Evolutionary conservation across 2,329 filamentous ascomycete genomes (phyloP), one percentile per base, ranked within the genome.

Genomic region (Penicillium freii): DNA sequence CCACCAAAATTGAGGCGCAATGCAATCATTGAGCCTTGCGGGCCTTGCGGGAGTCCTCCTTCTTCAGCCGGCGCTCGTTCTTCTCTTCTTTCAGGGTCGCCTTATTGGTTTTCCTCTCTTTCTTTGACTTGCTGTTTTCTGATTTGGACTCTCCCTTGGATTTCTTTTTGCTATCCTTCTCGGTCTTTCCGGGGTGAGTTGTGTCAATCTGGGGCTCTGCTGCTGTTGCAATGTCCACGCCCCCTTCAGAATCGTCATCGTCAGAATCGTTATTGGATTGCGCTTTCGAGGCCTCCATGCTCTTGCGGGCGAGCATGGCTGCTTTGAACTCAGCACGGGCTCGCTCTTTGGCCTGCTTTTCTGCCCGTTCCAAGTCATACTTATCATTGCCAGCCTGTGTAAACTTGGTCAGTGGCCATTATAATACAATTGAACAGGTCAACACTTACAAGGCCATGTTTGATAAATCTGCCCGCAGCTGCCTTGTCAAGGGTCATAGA

Each of bases 401-500:
- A 33, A 25, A 44, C 23, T 36, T 25, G 21, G n/a, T 48, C 42
- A 38, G n/a, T 4, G 15, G 25, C 21, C 21, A 40, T 27, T n/a
- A 5, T 1, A 17, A 10, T 19, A 31, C 4, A 21, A 33, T 36
- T 11, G 6, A 33, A 19, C 0, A 9, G 5, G 8, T 33, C 29
- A 17, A 33, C 27, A 72, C 83, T 66, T 77, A 90, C 88, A 68
- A 97, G 77, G 52, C 90, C 91, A 59, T 90, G 85, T 70, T 88
- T 91, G 67, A 99, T 87, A 59, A 99, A 90, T 50, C 93, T 84
- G 51, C 84, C 85, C 15, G 91, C 90, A 6, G 91, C 92, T 63
- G 85, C 84, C 66, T 89, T 92, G 70, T 97, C 83, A 25, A 89
- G 69, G 23, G 75, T 84, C 61, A 90, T 77, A 1, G 78, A 82